Evolutionary conservation across 805 yeast genomes (phyloP).

Genomic region (Candida bentonensis): DNA sequence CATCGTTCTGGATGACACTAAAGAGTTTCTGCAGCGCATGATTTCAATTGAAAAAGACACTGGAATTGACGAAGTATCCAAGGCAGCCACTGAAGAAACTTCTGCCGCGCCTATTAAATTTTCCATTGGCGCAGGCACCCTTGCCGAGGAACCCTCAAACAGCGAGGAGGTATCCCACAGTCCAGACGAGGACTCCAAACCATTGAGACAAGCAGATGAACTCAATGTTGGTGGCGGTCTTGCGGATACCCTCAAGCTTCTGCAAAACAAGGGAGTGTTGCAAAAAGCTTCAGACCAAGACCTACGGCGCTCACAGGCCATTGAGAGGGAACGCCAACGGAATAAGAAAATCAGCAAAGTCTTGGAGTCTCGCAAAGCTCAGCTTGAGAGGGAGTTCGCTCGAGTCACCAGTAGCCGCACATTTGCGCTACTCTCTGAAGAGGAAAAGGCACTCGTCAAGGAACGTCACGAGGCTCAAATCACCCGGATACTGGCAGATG

Average conservation of each 20-base stretch:
- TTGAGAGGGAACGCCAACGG: constrained; percentile 13
- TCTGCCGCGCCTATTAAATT: background rate
- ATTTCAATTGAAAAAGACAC: background rate
- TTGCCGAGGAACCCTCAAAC: background rate
- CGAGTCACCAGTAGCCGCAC: background rate
- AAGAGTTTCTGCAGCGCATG: background rate
- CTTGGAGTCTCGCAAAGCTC: constrained; percentile 12
- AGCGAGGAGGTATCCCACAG: background rate
- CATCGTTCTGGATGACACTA: background rate
- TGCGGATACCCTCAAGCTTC: constrained; percentile 24
- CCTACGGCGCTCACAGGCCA: constrained; percentile 9
- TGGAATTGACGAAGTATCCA: too few species aligned
- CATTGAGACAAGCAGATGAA: constrained; percentile 10
- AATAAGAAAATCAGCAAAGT: constrained; percentile 6
- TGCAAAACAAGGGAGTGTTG: constrained; percentile 19
- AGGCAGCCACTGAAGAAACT: too few species aligned
- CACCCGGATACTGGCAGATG: constrained; percentile 8
- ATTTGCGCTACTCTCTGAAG: constrained; percentile 14
- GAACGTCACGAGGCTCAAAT: constrained; percentile 14
- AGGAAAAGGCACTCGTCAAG: constrained; percentile 11
- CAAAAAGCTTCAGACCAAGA: constrained; percentile 13
- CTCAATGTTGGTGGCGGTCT: constrained; percentile 19
- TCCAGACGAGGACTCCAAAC: background rate
- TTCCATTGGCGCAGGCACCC: background rate
- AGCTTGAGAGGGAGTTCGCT: constrained; percentile 8